Evolutionary conservation across 2,329 filamentous ascomycete genomes (phyloP).

Genomic region (Colletotrichum costaricense): DNA sequence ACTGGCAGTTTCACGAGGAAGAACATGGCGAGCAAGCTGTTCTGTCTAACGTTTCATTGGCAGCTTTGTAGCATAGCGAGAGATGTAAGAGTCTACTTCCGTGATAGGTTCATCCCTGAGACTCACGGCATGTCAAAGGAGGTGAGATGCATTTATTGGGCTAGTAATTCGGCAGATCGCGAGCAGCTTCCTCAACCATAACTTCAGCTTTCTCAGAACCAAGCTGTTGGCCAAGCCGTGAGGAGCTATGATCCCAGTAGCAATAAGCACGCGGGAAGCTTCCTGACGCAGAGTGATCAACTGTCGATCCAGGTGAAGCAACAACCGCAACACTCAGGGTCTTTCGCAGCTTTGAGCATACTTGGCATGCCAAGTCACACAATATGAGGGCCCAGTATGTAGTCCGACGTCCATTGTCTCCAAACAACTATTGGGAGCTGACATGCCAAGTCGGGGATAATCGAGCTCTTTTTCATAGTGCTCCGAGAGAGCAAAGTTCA

Average conservation of each 20-base stretch:
- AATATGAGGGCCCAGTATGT: not conserved
- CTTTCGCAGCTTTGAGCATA: not conserved
- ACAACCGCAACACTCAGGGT: not conserved
- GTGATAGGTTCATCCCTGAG: not conserved
- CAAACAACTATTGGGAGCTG: too few relatives aligned
- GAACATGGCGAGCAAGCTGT: not conserved
- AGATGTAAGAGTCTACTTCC: not conserved
- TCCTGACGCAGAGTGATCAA: not conserved
- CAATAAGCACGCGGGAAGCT: not conserved
- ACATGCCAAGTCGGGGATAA: not conserved
- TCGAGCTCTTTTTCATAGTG: not conserved
- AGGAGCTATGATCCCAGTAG: not conserved
- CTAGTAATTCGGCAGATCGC: not conserved
- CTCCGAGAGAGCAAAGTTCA: not conserved
- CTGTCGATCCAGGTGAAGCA: not conserved
- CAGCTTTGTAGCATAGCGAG: not conserved
- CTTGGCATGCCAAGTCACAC: constrained; percentile 1
- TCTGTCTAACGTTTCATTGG: not conserved
- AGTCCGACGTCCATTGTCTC: not conserved
- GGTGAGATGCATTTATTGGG: not conserved
- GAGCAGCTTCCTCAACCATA: not conserved
- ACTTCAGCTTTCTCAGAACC: not conserved
- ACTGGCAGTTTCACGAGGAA: not conserved
- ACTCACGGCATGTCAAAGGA: too few relatives aligned
- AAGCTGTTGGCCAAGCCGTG: not conserved